Percentiles rank a stretch among this genome's conserved stretches.
Conservation (phyloP, 2,329 filamentous ascomycete species). For the Penicillium aurantiogriseum region DNA sequence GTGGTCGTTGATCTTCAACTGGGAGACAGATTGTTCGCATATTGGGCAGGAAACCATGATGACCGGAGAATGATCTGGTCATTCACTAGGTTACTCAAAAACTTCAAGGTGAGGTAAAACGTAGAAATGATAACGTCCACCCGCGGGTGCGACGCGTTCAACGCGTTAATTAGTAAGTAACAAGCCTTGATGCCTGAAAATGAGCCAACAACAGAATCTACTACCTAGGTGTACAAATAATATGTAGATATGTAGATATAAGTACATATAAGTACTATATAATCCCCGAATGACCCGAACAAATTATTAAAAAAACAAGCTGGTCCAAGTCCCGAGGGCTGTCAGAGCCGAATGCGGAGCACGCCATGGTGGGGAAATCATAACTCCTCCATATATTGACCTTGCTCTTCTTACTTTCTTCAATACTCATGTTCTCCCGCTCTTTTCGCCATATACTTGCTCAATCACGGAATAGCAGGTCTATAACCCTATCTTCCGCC, state of each 20-base stretch:
- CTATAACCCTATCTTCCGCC: not conserved
- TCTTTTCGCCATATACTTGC: constrained; percentile 2
- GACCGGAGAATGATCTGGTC: not conserved
- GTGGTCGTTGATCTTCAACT: constrained; percentile 76
- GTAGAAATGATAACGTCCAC: not conserved
- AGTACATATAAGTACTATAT: not conserved
- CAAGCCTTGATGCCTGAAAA: constrained; percentile 5
- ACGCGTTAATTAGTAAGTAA: constrained; percentile 6
- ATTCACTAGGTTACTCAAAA: not conserved
- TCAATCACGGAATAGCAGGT: constrained; percentile 1
- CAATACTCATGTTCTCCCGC: constrained; percentile 9
- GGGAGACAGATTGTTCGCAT: constrained; percentile 61
- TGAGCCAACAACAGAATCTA: not conserved
- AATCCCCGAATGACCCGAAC: not conserved
- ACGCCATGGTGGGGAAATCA: constrained; percentile 19
- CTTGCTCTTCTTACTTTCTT: constrained; percentile 5
- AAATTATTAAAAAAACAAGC: not conserved
- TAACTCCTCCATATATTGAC: not conserved
- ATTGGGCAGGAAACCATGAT: constrained; percentile 73
- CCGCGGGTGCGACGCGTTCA: not conserved
- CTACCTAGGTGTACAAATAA: not conserved
- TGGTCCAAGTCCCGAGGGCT: not conserved
- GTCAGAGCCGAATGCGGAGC: constrained; percentile 11
- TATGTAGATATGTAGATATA: not conserved
- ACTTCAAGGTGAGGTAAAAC: not conserved